Evolutionary conservation across 2,329 filamentous ascomycete species (phyloP).

Genomic region (Onygenales sp.): DNA sequence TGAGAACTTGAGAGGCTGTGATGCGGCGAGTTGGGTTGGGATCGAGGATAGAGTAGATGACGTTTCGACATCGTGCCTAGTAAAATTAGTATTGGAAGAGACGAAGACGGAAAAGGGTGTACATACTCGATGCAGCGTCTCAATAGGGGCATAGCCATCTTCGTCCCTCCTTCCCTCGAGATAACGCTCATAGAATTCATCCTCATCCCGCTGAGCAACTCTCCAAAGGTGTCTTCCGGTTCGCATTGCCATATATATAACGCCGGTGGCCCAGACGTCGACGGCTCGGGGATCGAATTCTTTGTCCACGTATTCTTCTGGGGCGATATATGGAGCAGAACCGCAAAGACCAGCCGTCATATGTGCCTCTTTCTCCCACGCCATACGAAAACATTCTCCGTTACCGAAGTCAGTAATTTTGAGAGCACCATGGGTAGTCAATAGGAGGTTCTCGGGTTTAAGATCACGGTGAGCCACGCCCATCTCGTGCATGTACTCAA

Average conservation of each 20-base stretch:
- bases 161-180: slow-evolving; percentile 87
- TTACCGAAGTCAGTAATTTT: slow-evolving; percentile 99
- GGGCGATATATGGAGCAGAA: slow-evolving; percentile 92
- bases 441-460: slow-evolving; percentile 90
- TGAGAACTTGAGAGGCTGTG: slow-evolving; percentile 90
- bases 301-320: slow-evolving; percentile 88
- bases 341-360: slow-evolving; percentile 97
- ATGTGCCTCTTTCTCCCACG: slow-evolving; percentile 96
- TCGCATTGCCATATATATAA: slow-evolving; percentile 99
- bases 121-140: slow-evolving; percentile 85
- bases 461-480: slow-evolving; percentile 93
- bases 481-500: slow-evolving; percentile 99
- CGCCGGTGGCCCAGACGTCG: slow-evolving; percentile 95
- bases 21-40: slow-evolving; percentile 87
- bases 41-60: slow-evolving; percentile 97
- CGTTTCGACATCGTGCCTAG: slow-evolving; percentile 91
- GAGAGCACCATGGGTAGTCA: slow-evolving; percentile 83
- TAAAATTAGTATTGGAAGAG: slow-evolving; percentile 14
- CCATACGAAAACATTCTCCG: slow-evolving; percentile 98
- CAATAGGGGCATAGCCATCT: slow-evolving; percentile 91
- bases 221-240: slow-evolving; percentile 94
- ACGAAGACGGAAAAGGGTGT: slow-evolving; percentile 6
- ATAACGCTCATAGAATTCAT: slow-evolving; percentile 94
- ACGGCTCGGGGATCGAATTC: slow-evolving; percentile 98
- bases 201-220: slow-evolving; percentile 91